These are phyloP conservation scores for Lasiodiplodia theobromae DNA, from an alignment of 2,329 filamentous ascomycete species.

Conservation along the genomic window DNA sequence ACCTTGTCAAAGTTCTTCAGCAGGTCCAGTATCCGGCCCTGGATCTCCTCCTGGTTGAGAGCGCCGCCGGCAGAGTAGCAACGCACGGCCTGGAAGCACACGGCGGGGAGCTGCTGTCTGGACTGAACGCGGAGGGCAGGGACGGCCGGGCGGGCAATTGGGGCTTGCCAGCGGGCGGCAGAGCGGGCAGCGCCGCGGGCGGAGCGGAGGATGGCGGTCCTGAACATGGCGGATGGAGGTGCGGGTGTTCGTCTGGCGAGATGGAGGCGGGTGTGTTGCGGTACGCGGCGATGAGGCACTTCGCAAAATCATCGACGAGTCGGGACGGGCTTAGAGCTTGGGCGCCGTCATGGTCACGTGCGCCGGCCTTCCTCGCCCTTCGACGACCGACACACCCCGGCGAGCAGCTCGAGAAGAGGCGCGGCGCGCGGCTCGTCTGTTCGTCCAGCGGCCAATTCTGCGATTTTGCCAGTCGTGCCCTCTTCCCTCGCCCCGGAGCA, in stretches of 20 bases:
- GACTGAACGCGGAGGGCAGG: slow-evolving; percentile 68
- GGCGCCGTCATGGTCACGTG: slow-evolving; percentile 29
- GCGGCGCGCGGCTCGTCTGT: neutral
- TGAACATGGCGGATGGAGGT: slow-evolving; percentile 74
- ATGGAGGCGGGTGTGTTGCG: slow-evolving; percentile 32
- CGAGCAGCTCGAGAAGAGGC: neutral
- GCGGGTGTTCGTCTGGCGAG: slow-evolving; percentile 34
- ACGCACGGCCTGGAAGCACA: slow-evolving; percentile 73
- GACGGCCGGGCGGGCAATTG: slow-evolving; percentile 67
- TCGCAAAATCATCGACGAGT: slow-evolving; percentile 30
- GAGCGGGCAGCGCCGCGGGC: slow-evolving; percentile 61
- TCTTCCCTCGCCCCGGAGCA: neutral
- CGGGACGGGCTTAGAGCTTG: slow-evolving; percentile 29
- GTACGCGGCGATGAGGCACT: slow-evolving; percentile 30
- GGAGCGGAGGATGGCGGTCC: slow-evolving; percentile 82
- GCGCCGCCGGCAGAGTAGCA: slow-evolving; percentile 85
- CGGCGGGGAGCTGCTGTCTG: slow-evolving; percentile 67
- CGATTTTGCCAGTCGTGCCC: neutral
- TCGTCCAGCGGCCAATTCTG: neutral
- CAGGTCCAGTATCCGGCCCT: slow-evolving; percentile 90
- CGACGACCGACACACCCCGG: neutral
- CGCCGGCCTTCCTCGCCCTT: slow-evolving; percentile 2
- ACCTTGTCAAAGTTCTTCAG: slow-evolving; percentile 98
- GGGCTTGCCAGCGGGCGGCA: slow-evolving; percentile 49
- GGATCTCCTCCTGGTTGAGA: slow-evolving; percentile 82